Percentiles rank a stretch among this genome's conserved stretches.
Conservation (phyloP, 805 yeast species). For the Spathaspora boniae region DNA sequence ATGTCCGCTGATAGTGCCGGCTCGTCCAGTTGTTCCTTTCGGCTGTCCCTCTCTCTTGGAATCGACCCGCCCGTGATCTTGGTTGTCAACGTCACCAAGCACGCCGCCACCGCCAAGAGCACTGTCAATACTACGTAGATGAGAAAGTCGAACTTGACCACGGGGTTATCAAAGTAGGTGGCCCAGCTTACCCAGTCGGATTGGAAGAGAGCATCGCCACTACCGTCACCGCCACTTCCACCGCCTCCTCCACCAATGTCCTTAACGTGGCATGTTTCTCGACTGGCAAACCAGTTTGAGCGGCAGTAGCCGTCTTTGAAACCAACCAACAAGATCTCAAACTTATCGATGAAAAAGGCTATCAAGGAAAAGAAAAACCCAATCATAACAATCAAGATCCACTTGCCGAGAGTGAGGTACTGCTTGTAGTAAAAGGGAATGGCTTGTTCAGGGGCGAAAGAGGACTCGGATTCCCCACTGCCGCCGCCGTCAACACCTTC, state of each 20-base stretch:
- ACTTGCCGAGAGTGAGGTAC: slow-evolving; percentile 41
- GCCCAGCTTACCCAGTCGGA: slow-evolving; percentile 47
- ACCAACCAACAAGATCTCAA: slow-evolving; percentile 48
- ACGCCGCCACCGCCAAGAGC: slow-evolving; percentile 42
- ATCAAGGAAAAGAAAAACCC: slow-evolving; percentile 46
- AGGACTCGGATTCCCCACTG: slow-evolving; percentile 1
- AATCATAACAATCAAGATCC: slow-evolving; percentile 47
- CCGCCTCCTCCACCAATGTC: too few relatives aligned
- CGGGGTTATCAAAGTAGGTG: slow-evolving; percentile 16
- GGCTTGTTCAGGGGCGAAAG: too few relatives aligned
- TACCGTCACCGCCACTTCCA: slow-evolving; percentile 1
- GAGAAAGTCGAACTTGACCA: slow-evolving; percentile 26
- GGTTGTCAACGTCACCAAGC: slow-evolving; percentile 43
- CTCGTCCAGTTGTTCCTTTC: not conserved
- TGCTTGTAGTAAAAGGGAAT: slow-evolving; percentile 21
- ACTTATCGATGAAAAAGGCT: slow-evolving; percentile 46
- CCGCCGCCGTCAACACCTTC: too few relatives aligned
- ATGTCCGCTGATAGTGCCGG: not conserved
- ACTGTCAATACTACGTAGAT: slow-evolving; percentile 38
- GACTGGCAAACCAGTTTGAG: slow-evolving; percentile 41
- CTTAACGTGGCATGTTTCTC: slow-evolving; percentile 38
- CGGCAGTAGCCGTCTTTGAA: slow-evolving; percentile 51
- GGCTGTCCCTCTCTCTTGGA: slow-evolving; percentile 1
- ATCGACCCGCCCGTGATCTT: slow-evolving; percentile 26
- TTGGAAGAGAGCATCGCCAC: slow-evolving; percentile 12